Conservation (phyloP, 2,329 filamentous ascomycete species). For the Aspergillus eucalypticola region DNA sequence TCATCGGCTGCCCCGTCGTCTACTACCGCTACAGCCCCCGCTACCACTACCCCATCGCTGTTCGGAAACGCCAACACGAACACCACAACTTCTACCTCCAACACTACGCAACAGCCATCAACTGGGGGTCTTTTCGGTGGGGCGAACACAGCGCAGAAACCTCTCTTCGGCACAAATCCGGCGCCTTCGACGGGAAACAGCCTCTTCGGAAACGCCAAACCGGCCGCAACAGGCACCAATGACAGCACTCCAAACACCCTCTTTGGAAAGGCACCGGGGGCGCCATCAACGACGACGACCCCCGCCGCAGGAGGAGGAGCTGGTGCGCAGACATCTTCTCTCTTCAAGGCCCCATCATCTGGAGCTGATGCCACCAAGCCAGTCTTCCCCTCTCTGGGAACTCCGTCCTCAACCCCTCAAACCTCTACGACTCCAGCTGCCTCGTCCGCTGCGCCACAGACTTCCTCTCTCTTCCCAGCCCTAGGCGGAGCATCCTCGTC, state of each 20-base stretch:
- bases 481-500: constrained; percentile 33
- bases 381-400: constrained; percentile 26
- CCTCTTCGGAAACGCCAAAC: constrained; percentile 27
- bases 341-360: constrained; percentile 32
- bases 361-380: constrained; percentile 28
- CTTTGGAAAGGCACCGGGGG: constrained; percentile 22
- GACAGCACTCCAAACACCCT: constrained; percentile 30
- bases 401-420: constrained; percentile 22
- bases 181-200: constrained; percentile 19
- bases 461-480: constrained; percentile 31
- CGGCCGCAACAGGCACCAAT: constrained; percentile 25
- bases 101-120: constrained; percentile 24
- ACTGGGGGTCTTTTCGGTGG: constrained; percentile 33
- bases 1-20: constrained; percentile 22
- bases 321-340: constrained; percentile 24
- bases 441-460: constrained; percentile 35
- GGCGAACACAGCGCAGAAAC: constrained; percentile 26
- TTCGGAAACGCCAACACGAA: constrained; percentile 13
- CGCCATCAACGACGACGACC: background rate
- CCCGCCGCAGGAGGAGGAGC: background rate
- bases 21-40: constrained; percentile 28
- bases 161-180: constrained; percentile 28
- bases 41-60: constrained; percentile 23
- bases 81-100: background rate
- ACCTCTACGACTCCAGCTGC: constrained; percentile 29